phyloP scores from a whole-genome alignment of 345 rosid genomes.

The Brassica nigra region DNA sequence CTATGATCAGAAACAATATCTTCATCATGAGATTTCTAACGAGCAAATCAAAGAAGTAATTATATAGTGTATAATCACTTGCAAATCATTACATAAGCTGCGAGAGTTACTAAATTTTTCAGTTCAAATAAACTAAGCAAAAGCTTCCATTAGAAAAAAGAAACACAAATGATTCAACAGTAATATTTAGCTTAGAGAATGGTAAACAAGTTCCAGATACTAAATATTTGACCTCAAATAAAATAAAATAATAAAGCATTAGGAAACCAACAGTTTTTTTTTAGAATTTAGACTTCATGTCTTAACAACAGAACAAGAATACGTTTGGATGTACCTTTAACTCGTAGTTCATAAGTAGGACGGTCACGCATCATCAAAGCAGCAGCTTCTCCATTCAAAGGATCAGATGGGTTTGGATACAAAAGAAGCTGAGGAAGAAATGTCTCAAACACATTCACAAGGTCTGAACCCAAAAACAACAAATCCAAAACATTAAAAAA shows the following conservation, averaged over 20 bases:
- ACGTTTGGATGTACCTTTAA: constrained; percentile 61
- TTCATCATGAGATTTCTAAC: background rate
- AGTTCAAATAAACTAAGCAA: background rate
- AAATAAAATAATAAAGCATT: background rate
- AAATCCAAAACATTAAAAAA: background rate
- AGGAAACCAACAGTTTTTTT: background rate
- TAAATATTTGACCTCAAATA: background rate
- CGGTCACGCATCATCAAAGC: constrained; percentile 95
- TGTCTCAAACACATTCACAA: constrained; percentile 94
- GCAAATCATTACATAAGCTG: background rate
- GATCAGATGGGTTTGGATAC: constrained; percentile 96
- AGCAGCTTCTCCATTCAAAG: constrained; percentile 98
- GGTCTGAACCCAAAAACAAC: constrained; percentile 45
- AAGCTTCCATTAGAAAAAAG: background rate
- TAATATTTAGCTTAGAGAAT: background rate
- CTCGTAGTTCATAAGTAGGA: constrained; percentile 72
- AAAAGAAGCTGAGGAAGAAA: constrained; percentile 98
- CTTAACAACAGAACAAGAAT: background rate
- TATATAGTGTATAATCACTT: background rate
- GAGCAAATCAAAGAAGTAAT: background rate
- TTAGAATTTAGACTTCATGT: background rate
- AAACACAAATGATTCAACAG: background rate
- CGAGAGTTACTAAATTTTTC: background rate
- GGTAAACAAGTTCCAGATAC: background rate
- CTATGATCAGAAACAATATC: background rate